phyloP scores from a whole-genome alignment of 2,329 filamentous ascomycete genomes.

The Pyricularia pennisetigena region DNA sequence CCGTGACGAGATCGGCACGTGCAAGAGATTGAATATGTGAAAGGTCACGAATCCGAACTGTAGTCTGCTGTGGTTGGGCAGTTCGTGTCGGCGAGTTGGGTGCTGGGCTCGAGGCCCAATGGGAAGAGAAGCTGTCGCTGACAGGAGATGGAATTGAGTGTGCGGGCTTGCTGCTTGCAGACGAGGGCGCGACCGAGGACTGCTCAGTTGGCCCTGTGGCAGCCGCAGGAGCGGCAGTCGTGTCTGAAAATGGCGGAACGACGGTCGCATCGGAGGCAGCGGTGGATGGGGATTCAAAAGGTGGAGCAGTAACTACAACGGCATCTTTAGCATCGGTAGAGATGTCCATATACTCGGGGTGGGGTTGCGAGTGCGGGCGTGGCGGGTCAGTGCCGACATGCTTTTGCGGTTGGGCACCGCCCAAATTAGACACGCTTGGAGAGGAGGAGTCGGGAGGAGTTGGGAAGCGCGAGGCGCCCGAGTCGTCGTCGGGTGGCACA shows the following conservation, averaged over 20 bases:
- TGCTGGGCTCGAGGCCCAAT: conserved; percentile 14
- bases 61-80: conserved; percentile 32
- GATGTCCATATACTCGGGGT: conserved; percentile 10
- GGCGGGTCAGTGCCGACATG: conserved; percentile 5
- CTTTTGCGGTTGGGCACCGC: not conserved
- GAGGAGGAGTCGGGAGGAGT: conserved; percentile 46
- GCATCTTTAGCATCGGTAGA: conserved; percentile 11
- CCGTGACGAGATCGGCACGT: conserved; percentile 60
- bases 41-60: conserved; percentile 77
- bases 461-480: conserved; percentile 37
- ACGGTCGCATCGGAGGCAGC: conserved; percentile 18
- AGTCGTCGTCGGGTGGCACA: conserved; percentile 12
- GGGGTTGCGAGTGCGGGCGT: not conserved
- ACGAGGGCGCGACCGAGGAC: not conserved
- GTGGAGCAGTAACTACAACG: conserved; percentile 5
- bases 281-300: conserved; percentile 15
- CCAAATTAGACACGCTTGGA: conserved; percentile 4
- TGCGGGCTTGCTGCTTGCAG: conserved; percentile 7
- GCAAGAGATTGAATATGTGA: conserved; percentile 87
- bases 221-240: not conserved
- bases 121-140: conserved; percentile 20
- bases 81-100: conserved; percentile 19
- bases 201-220: not conserved
- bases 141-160: conserved; percentile 24
- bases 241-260: conserved; percentile 8